These are phyloP conservation scores for Hypoxylon subgilvum DNA, from an alignment of 495 filamentous ascomycete species.

Conservation along the genomic window DNA sequence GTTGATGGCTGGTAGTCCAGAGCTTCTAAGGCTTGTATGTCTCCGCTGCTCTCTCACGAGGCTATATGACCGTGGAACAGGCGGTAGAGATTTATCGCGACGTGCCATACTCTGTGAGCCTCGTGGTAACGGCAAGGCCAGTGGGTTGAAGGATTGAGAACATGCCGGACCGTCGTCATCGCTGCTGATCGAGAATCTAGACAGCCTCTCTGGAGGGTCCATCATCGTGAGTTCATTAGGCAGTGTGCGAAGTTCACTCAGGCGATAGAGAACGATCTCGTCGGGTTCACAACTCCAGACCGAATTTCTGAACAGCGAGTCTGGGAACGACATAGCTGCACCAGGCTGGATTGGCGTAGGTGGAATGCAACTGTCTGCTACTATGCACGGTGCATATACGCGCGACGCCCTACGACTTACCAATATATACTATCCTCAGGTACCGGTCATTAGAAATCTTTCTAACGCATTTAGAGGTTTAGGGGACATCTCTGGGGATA, in stretches of 20 bases:
- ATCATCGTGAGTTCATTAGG: not conserved
- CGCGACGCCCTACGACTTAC: not conserved
- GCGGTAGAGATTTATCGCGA: conserved; percentile 19
- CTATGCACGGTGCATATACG: not conserved
- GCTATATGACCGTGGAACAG: conserved; percentile 15
- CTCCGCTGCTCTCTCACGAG: conserved; percentile 11
- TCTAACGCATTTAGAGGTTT: not conserved
- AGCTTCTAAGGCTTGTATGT: conserved; percentile 16
- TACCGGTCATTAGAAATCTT: not conserved
- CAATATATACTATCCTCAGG: conserved; percentile 9
- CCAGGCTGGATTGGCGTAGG: not conserved
- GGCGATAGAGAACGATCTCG: conserved; percentile 20
- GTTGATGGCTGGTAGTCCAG: conserved; percentile 16
- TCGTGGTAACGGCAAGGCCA: conserved; percentile 5
- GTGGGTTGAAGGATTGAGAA: conserved; percentile 9
- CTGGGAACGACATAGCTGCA: conserved; percentile 22
- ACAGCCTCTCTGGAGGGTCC: conserved; percentile 3
- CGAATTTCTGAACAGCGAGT: conserved; percentile 28
- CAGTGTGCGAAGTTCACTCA: conserved; percentile 14
- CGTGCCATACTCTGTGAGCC: not conserved
- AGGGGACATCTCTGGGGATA: conserved; percentile 24
- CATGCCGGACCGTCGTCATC: conserved; percentile 17
- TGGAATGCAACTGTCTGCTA: not conserved
- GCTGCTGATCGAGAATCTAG: conserved; percentile 35
- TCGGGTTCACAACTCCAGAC: conserved; percentile 32